Conservation (phyloP, 2,329 filamentous ascomycete species). For the Ilyonectria mors-panacis region DNA sequence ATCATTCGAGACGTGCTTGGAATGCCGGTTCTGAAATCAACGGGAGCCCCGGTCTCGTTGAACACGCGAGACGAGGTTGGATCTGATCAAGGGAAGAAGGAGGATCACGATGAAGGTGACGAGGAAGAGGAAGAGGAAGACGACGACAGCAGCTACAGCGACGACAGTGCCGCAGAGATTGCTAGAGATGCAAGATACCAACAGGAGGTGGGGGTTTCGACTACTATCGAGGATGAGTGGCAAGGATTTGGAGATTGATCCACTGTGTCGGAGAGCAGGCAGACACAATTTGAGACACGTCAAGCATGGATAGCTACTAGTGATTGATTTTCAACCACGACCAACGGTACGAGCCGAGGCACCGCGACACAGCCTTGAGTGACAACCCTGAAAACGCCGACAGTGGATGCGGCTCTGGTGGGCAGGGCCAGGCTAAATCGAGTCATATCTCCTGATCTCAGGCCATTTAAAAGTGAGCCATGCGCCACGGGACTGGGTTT, state of each 20-base stretch:
- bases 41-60: conserved; percentile 51
- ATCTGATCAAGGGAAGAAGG: conserved; percentile 40
- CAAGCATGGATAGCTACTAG: neutral
- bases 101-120: conserved; percentile 45
- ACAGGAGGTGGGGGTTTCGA: conserved; percentile 35
- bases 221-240: conserved; percentile 41
- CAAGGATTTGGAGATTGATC: conserved; percentile 45
- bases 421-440: conserved; percentile 13
- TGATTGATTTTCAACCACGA: conserved; percentile 12
- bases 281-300: conserved; percentile 12
- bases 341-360: conserved; percentile 21
- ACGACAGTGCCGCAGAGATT: conserved; percentile 27
- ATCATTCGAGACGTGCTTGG: conserved; percentile 61
- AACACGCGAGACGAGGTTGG: conserved; percentile 35
- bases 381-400: conserved; percentile 2
- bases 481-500: neutral
- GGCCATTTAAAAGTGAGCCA: conserved; percentile 30
- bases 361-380: neutral
- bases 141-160: conserved; percentile 23
- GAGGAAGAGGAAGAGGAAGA: conserved; percentile 42
- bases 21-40: conserved; percentile 56
- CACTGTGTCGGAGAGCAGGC: conserved; percentile 11
- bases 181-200: conserved; percentile 30
- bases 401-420: conserved; percentile 13
- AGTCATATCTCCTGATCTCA: conserved; percentile 31